A percentile compares a stretch with the other conserved stretches of the same genome.
phyloP scores from a whole-genome alignment of 352 stramenopile species.

The Blastocystis sp. region DNA sequence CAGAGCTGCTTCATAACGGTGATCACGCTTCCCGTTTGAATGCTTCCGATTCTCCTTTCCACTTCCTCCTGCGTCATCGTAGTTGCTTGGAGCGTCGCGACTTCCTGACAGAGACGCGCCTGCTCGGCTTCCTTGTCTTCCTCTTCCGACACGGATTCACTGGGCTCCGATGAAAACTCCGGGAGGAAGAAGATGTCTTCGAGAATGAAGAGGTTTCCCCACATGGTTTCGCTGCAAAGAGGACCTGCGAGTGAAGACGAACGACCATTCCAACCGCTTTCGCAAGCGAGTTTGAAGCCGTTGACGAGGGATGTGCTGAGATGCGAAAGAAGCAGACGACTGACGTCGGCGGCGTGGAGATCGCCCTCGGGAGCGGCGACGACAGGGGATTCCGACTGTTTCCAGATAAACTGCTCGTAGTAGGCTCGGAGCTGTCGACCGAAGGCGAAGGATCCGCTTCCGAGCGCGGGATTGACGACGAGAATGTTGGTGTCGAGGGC shows the following conservation, averaged over 20 bases:
- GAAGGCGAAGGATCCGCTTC: not conserved
- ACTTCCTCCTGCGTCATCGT: not conserved
- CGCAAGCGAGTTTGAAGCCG: slow-evolving; percentile 70
- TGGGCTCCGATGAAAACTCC: slow-evolving; percentile 60
- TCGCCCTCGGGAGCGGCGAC: slow-evolving; percentile 22
- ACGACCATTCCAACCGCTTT: slow-evolving; percentile 24
- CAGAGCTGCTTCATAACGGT: slow-evolving; percentile 12
- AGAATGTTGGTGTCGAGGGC: slow-evolving; percentile 27
- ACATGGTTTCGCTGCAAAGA: slow-evolving; percentile 77
- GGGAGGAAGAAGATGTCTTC: slow-evolving; percentile 69
- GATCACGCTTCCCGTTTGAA: slow-evolving; percentile 49
- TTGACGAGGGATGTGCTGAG: slow-evolving; percentile 70
- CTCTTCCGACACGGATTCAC: not conserved
- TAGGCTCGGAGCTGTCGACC: not conserved
- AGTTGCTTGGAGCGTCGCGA: not conserved
- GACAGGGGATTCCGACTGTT: not conserved
- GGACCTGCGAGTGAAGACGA: slow-evolving; percentile 66
- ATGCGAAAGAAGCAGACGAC: not conserved
- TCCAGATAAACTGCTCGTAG: not conserved
- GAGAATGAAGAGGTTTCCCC: slow-evolving; percentile 75
- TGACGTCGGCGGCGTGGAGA: not conserved
- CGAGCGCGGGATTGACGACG: not conserved
- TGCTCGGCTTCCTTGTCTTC: not conserved
- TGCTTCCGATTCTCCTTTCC: not conserved
- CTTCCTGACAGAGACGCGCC: not conserved